A percentile compares a stretch with the other conserved stretches of the same genome.
Evolutionary conservation across 495 filamentous ascomycete species (phyloP).

Genomic region (Lophiotrema nucula): DNA sequence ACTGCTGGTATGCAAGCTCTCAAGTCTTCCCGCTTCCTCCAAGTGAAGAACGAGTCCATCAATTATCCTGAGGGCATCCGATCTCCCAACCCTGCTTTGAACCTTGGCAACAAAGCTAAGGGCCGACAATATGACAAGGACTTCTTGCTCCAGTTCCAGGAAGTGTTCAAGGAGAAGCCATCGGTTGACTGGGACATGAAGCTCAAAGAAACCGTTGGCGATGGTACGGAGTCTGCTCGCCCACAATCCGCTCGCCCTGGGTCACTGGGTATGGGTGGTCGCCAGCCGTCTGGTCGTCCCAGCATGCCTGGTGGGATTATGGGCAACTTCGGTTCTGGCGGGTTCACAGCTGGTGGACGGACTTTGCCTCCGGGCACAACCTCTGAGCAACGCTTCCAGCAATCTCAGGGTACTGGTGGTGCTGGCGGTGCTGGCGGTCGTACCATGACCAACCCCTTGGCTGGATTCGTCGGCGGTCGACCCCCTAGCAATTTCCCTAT

Average conservation of each 20-base stretch:
- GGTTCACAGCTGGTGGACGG: constrained; percentile 35
- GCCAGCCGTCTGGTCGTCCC: constrained; percentile 45
- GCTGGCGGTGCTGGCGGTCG: too few species aligned
- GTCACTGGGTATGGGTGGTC: constrained; percentile 50
- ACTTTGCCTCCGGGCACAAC: constrained; percentile 68
- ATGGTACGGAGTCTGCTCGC: constrained; percentile 67
- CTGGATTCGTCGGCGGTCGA: constrained; percentile 38
- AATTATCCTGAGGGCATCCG: constrained; percentile 75
- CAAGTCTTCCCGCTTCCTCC: constrained; percentile 79
- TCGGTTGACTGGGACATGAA: constrained; percentile 84
- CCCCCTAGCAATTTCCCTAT: constrained; percentile 64
- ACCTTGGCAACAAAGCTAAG: constrained; percentile 69
- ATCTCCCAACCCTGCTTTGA: constrained; percentile 89
- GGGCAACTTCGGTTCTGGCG: constrained; percentile 62
- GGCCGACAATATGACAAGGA: constrained; percentile 88
- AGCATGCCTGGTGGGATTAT: constrained; percentile 56
- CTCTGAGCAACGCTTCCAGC: constrained; percentile 61
- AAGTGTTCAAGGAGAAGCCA: constrained; percentile 91
- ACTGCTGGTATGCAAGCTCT: constrained; percentile 90
- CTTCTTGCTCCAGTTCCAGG: constrained; percentile 96
- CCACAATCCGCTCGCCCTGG: constrained; percentile 55
- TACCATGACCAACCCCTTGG: constrained; percentile 57
- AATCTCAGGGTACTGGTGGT: constrained; percentile 39
- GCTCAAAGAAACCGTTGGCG: constrained; percentile 81
- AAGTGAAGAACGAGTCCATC: constrained; percentile 59